Base-by-base conservation (phyloP, 495 filamentous ascomycete genomes). In the Jackrogersella multiformis region DNA sequence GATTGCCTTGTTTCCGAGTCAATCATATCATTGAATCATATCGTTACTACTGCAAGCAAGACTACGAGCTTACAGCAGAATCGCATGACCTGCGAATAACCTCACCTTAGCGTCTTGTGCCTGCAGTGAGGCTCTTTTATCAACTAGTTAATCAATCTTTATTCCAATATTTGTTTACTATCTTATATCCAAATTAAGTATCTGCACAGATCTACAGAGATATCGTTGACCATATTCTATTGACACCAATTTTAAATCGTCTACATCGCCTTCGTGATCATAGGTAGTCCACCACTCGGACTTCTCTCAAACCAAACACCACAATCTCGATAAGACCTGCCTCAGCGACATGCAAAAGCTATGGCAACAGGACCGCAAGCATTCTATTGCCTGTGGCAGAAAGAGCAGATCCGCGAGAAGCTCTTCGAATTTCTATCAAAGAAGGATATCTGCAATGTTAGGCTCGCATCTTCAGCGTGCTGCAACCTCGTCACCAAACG, bases 371-470 rank as follows among this genome's bases (percentile, higher is more conserved):
- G 61, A 58, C 72, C 78, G 66, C 76, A 79, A 72, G 64, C 76
- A 71, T 81, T 84, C 77, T 82, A 81, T 76, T 71, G 76, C 81
- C 73, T 88, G 73, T 86, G 85, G 84, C 74, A 84, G 79, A 71
- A 83, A 74, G 66, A 80, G 15, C 62, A 51, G 39, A 79, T 86
- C 74, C 79, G 81, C 53, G 79, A 84, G 70, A 76, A 18, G 23
- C 79, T 87, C 71, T 82, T 86, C 72, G 72, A 77, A 45, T 74
- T 83, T 64, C 76, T 84, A 63, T 71, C 84, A 64, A 80, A 74
- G 45, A 73, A 80, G 28, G 80, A 84, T 62, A 78, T 87, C 42
- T 82, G 79, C 74, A 77, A 79, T 64, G 64, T 87, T 48, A 75
- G 84, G 34, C 66, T 81, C 56, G 75, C 80, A 72, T 81, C 79